Evolutionary conservation across 1,139 yeast genomes (phyloP), one percentile per base, ranked within the genome.

Genomic region (Sugiyamaella sp.): DNA sequence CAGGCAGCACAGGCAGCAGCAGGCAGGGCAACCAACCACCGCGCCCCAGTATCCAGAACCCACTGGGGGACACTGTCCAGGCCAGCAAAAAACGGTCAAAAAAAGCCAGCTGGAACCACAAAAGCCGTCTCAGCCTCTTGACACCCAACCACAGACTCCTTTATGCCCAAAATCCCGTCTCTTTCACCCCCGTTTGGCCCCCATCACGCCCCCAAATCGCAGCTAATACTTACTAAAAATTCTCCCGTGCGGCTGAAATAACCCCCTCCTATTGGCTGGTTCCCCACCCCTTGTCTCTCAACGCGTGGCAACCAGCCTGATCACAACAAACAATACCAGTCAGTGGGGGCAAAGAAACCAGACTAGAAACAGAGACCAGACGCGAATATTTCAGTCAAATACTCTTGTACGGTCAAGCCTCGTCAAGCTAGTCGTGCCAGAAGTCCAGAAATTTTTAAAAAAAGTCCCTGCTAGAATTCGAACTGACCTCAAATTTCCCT

Each of bases 251-350:
- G 48, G 48, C 48, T 44, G 12, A n/a, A 33, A 44, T 33, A 33
- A 33, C 32, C 40, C 20, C 12, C 41, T 35, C 17, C 25, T 44
- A 44, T 44, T 44, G 40, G 27, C 48, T 44, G 48, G 48, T 32
- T 25, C 37, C 48, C 48, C 48, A 20, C 46, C 47, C 48, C 48
- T 44, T 44, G 48, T 44, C 37, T 20, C 38, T 43, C 25, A 43
- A 43, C 46, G 48, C 48, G 48, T 44, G 48, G 41, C 35, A 33
- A 44, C 48, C 48, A 44, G 41, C 48, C 40, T 35, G 40, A 20
- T 17, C 21, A 35, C 25, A 33, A 35, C 21, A 29, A 43, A 43
- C 39, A 33, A 10, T 3, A 14, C 29, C 38, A 6, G n/a, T n/a
- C 39, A 29, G 39, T 32, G 47, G 33, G 22, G 33, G 33, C 29